A percentile compares a stretch with the other conserved stretches of the same genome.
Conservation (phyloP, 2,329 filamentous ascomycete species). For the Exophiala mesophila region DNA sequence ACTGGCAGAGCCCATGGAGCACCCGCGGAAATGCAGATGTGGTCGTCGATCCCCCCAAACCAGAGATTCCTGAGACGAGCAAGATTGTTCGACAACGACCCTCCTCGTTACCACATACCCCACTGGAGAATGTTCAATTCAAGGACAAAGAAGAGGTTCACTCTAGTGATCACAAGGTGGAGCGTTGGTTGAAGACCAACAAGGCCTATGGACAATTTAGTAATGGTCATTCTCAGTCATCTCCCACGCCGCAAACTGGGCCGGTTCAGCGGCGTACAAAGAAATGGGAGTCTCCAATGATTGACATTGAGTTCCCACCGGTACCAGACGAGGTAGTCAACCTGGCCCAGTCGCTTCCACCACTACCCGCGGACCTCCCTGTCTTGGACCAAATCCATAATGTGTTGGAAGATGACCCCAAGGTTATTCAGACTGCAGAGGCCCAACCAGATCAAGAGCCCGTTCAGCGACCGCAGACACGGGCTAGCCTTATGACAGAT, state of each 20-base stretch:
- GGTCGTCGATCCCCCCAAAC: not conserved
- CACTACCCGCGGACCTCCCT: too few relatives aligned
- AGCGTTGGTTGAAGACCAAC: constrained; percentile 17
- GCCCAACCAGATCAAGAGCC: too few relatives aligned
- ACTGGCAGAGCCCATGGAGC: constrained; percentile 45
- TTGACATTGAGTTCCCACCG: constrained; percentile 3
- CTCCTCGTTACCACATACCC: not conserved
- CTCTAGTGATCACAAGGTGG: constrained; percentile 10
- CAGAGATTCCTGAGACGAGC: not conserved
- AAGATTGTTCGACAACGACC: not conserved
- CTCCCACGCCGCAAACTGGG: constrained; percentile 9
- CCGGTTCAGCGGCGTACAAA: constrained; percentile 9
- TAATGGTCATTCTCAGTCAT: not conserved
- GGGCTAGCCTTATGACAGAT: too few relatives aligned
- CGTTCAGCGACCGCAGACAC: too few relatives aligned
- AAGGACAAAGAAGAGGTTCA: not conserved
- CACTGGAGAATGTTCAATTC: not conserved
- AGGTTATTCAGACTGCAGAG: too few relatives aligned
- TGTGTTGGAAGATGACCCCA: too few relatives aligned
- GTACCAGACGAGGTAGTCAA: not conserved
- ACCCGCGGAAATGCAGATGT: constrained; percentile 24
- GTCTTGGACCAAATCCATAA: too few relatives aligned
- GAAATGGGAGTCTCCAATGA: constrained; percentile 9
- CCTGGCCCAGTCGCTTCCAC: not conserved
- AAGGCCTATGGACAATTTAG: constrained; percentile 3